Evolutionary conservation across 2,329 filamentous ascomycete species (phyloP).

Genomic region (Fusarium sp.): DNA sequence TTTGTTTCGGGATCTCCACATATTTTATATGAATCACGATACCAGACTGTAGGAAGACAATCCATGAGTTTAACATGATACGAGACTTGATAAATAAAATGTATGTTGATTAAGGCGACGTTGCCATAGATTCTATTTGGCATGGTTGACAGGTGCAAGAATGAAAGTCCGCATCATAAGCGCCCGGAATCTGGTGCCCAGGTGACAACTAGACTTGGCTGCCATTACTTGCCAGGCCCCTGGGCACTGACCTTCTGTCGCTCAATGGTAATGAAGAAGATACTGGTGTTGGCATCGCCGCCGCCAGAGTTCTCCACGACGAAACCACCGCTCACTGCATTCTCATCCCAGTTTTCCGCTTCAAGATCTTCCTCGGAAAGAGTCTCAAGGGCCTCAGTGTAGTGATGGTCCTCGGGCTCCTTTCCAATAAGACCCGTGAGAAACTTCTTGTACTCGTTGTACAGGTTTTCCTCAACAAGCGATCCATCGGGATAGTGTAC

Average conservation of each 20-base stretch:
- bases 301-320: not conserved
- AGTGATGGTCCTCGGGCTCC: not conserved
- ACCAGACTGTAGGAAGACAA: accelerated
- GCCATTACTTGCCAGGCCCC: not conserved
- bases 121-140: not conserved
- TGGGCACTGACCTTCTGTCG: not conserved
- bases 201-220: not conserved
- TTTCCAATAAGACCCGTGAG: not conserved
- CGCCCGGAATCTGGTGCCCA: not conserved
- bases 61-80: not conserved
- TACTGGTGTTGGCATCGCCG: not conserved
- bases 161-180: not conserved
- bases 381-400: not conserved
- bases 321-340: not conserved
- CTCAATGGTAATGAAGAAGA: not conserved
- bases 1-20: too few relatives aligned
- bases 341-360: not conserved
- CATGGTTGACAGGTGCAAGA: not conserved
- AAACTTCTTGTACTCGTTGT: not conserved
- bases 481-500: not conserved
- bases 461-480: not conserved
- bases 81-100: not conserved
- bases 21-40: not conserved
- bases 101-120: not conserved
- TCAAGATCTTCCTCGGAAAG: not conserved